A percentile compares a stretch with the other conserved stretches of the same genome.
Conservation (phyloP, 2,329 filamentous ascomycete genomes). For the Penicillium sp. region DNA sequence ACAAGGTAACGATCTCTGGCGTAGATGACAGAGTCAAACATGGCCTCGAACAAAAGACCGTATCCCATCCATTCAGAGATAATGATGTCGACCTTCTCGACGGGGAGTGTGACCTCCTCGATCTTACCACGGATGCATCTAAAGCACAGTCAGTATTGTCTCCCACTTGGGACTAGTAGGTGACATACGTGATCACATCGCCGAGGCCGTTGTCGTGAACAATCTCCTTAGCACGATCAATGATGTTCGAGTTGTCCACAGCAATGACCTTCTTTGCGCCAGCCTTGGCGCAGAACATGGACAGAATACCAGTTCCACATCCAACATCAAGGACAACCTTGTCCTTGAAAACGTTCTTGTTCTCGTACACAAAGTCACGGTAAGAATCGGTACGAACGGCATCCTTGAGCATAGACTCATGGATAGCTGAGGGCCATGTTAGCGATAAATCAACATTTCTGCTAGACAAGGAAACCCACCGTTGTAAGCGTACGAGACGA, state of each 20-base stretch:
- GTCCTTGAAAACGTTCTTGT: conserved; percentile 81
- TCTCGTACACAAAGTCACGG: conserved; percentile 90
- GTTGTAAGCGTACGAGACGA: conserved; percentile 67
- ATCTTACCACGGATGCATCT: conserved; percentile 78
- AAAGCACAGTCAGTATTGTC: conserved; percentile 11
- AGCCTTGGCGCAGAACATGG: conserved; percentile 91
- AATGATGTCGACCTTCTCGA: conserved; percentile 85
- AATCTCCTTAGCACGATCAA: conserved; percentile 82
- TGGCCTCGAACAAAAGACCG: conserved; percentile 87
- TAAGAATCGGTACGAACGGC: conserved; percentile 85
- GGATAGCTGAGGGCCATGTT: conserved; percentile 65
- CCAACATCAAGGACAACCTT: conserved; percentile 91
- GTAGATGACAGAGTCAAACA: conserved; percentile 89
- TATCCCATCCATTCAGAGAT: conserved; percentile 99
- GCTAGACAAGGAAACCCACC: conserved; percentile 48
- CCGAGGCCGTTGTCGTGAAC: conserved; percentile 77
- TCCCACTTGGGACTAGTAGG: too few species aligned
- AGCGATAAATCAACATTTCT: background rate
- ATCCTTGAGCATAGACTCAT: conserved; percentile 95
- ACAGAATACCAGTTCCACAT: conserved; percentile 81
- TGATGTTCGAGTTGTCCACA: conserved; percentile 90
- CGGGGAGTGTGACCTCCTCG: conserved; percentile 78
- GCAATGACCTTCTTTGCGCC: conserved; percentile 85
- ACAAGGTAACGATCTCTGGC: conserved; percentile 85
- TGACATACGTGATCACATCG: conserved; percentile 65